Evolutionary conservation across 257 asterid genomes (phyloP).

Genomic region (Eucommia ulmoides): DNA sequence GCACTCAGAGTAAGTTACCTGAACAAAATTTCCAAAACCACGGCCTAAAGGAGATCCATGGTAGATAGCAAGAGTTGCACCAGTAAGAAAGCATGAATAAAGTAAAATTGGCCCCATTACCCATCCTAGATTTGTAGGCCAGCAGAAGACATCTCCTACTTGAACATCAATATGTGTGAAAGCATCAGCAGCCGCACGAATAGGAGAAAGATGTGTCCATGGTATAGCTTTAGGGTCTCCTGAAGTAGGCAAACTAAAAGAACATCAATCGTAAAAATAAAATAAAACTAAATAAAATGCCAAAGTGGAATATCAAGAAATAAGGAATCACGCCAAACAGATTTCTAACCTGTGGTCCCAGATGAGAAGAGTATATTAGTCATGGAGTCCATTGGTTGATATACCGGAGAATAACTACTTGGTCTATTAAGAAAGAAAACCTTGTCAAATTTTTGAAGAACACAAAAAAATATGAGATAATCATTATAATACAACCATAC

Average conservation of each 20-base stretch:
- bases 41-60: constrained; percentile 90
- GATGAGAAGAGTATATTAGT: constrained; percentile 87
- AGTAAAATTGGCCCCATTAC: constrained; percentile 84
- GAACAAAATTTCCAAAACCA: constrained; percentile 81
- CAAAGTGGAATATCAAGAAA: neutral
- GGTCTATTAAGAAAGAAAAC: constrained; percentile 35
- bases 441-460: constrained; percentile 6
- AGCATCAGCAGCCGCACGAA: constrained; percentile 73
- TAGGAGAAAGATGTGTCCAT: constrained; percentile 90
- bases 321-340: neutral
- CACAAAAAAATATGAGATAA: neutral
- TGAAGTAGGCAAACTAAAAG: constrained; percentile 15
- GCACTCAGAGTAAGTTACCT: constrained; percentile 28
- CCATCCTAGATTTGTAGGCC: constrained; percentile 99
- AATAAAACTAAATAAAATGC: no score
- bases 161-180: constrained; percentile 54
- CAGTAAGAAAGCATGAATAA: constrained; percentile 67
- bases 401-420: constrained; percentile 42
- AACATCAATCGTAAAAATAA: no score
- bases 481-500: constrained; percentile 27
- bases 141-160: constrained; percentile 64
- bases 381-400: constrained; percentile 54
- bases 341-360: constrained; percentile 75
- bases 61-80: constrained; percentile 88
- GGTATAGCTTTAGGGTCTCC: constrained; percentile 98